A percentile compares a stretch with the other conserved stretches of the same genome.
phyloP scores from a whole-genome alignment of 2,329 filamentous ascomycete species.

The Scytalidium lignicola region DNA sequence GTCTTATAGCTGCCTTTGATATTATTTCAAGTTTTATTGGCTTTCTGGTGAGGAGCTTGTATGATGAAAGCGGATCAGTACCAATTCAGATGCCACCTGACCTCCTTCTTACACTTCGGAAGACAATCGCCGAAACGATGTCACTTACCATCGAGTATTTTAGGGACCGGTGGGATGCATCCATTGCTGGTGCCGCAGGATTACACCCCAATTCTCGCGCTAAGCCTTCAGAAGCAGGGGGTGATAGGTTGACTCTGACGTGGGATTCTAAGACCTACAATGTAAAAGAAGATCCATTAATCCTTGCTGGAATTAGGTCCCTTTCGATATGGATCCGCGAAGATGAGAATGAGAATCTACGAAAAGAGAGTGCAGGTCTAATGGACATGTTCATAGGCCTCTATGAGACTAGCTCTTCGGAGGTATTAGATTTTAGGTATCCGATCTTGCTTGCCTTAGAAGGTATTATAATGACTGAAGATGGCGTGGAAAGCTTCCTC shows the following conservation, averaged over 20 bases:
- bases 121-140: conserved; percentile 57
- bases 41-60: conserved; percentile 49
- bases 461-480: conserved; percentile 44
- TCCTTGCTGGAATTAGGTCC: conserved; percentile 52
- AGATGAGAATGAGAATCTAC: conserved; percentile 56
- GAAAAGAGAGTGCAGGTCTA: conserved; percentile 45
- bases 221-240: conserved; percentile 36
- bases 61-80: conserved; percentile 35
- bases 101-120: conserved; percentile 55
- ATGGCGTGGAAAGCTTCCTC: conserved; percentile 34
- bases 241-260: conserved; percentile 42
- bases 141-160: conserved; percentile 60
- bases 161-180: conserved; percentile 65
- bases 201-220: conserved; percentile 52
- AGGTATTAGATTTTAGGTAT: conserved; percentile 47
- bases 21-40: conserved; percentile 55
- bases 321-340: conserved; percentile 65
- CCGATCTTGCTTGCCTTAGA: conserved; percentile 56
- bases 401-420: conserved; percentile 36
- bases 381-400: conserved; percentile 61
- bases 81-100: conserved; percentile 48
- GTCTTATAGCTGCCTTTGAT: conserved; percentile 58
- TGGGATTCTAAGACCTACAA: conserved; percentile 52
- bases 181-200: conserved; percentile 56
- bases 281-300: conserved; percentile 48